These are phyloP conservation scores for Galerina sulciceps DNA, from an alignment of 768 basidiomycete genomes.

Conservation along the genomic window DNA sequence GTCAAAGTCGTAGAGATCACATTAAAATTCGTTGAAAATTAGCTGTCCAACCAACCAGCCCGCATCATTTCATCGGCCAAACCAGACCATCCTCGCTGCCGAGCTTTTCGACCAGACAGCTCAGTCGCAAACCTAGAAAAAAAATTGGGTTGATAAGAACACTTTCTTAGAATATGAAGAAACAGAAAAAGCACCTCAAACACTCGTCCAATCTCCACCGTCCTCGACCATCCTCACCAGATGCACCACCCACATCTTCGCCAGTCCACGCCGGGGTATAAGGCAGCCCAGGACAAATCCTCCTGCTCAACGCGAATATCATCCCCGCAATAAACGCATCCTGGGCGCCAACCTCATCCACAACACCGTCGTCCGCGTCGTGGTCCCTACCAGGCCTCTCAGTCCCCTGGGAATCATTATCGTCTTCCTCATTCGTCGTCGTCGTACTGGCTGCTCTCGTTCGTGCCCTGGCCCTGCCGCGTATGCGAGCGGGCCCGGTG, in stretches of 20 bases:
- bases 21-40: not conserved
- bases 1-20: not conserved
- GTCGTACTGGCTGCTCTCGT: constrained; percentile 33
- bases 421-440: constrained; percentile 42
- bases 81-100: constrained; percentile 64
- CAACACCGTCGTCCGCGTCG: constrained; percentile 43
- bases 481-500: constrained; percentile 23
- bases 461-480: constrained; percentile 29
- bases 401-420: constrained; percentile 62
- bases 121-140: constrained; percentile 78
- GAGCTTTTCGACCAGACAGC: constrained; percentile 75
- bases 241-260: constrained; percentile 32
- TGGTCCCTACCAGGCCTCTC: constrained; percentile 48
- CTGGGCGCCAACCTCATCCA: constrained; percentile 80
- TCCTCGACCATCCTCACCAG: constrained; percentile 46
- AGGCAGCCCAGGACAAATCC: constrained; percentile 75
- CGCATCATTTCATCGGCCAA: constrained; percentile 74
- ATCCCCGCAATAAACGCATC: constrained; percentile 88
- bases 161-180: not conserved
- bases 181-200: constrained; percentile 54
- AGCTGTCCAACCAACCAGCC: constrained; percentile 74
- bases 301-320: constrained; percentile 79
- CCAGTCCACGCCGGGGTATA: constrained; percentile 63
- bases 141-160: not conserved
- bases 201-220: constrained; percentile 86